Evolutionary conservation across 2,329 filamentous ascomycete species (phyloP), one percentile per base, ranked within the genome.

Genomic region (Claviceps sp.): DNA sequence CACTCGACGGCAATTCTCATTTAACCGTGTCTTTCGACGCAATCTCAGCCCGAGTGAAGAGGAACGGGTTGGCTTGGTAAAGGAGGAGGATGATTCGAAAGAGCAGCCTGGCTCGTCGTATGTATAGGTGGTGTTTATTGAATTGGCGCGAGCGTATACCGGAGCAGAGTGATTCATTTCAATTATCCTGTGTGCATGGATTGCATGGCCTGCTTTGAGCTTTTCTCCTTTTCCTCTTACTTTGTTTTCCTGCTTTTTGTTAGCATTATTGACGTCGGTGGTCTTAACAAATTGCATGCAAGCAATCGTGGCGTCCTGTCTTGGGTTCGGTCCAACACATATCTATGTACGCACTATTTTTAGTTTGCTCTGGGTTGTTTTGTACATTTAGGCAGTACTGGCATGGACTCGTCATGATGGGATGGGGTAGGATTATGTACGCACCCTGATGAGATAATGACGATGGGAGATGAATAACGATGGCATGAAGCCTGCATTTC

Each of bases 1-100:
- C 34, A 79, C 85, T 11, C 78, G 73, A 57, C 78, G 91, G 55
- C 88, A 95, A 63, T 98, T 97, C 69, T 94, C 87, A 18, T 97
- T 97, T 73, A 85, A 90, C 57, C 88, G 86, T 58, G 81, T 95
- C 50, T 93, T 96, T 67, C 60, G 63, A 51, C 65, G 64, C 38
- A 62, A 61, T 20, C 56, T 61, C 37, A 73, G 72, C 45, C 79
- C 79, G 2, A 90, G 86, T 0, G 89, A 95, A 64, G 89, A 95
- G 68, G 89, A 95, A 67, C 74, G 80, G 18, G 67, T 91, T 6
- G 89, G 88, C 0, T 76, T 95, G 4, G 88, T 95, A n/a, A 85
- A 84, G 59, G 85, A 86, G 20, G 41, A 37, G 3, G 44, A 51
- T 38, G 22, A 45, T 3, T 20, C 40, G 16, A 20, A 11, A 6